Evolutionary conservation across 768 basidiomycete genomes (phyloP).

Genomic region (Galerina marginata): DNA sequence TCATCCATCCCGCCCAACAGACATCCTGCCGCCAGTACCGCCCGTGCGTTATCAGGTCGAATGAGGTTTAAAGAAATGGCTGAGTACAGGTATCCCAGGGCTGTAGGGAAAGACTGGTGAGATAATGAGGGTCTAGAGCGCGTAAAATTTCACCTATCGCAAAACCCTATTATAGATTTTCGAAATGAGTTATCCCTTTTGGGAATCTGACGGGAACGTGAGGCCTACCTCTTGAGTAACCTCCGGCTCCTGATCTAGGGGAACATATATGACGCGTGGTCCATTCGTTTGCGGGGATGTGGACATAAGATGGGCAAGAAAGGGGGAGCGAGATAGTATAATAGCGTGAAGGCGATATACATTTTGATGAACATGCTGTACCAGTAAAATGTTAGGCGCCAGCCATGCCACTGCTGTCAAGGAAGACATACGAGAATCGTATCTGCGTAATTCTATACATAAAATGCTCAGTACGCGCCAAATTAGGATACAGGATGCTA

Average conservation of each 20-base stretch:
- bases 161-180: conserved; percentile 57
- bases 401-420: conserved; percentile 6
- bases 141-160: conserved; percentile 60
- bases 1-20: conserved; percentile 89
- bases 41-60: conserved; percentile 80
- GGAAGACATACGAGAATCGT: conserved; percentile 67
- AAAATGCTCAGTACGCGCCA: conserved; percentile 12
- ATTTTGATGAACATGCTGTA: conserved; percentile 75
- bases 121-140: background rate
- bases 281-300: conserved; percentile 72
- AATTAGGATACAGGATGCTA: conserved; percentile 22
- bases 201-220: conserved; percentile 10
- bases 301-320: conserved; percentile 87
- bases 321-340: conserved; percentile 87
- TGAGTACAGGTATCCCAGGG: conserved; percentile 83
- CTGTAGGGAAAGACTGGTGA: conserved; percentile 40
- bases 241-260: conserved; percentile 79
- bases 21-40: conserved; percentile 84
- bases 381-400: conserved; percentile 12
- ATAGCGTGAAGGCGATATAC: conserved; percentile 83
- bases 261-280: conserved; percentile 74
- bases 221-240: conserved; percentile 81
- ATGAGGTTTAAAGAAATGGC: conserved; percentile 71
- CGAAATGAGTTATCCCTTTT: conserved; percentile 16
- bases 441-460: conserved; percentile 77